Evolutionary conservation across 208 protist genomes (phyloP).

Genomic region (Borovskyia barvae): DNA sequence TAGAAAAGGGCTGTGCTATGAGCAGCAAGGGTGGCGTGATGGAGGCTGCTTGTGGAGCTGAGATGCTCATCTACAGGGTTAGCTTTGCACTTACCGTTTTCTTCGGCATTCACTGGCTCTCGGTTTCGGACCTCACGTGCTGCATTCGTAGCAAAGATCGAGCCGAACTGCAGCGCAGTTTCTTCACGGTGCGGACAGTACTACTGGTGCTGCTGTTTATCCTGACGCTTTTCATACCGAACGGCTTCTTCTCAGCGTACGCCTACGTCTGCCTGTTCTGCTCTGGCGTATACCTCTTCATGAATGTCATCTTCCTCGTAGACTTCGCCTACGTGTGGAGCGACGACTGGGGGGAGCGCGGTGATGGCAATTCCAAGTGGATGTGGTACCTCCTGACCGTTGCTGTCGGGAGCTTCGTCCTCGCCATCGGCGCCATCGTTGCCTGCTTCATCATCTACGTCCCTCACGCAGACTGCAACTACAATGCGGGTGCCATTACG

Average conservation of each 20-base stretch:
- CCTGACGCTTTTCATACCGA: conserved; percentile 81
- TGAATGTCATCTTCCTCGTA: conserved; percentile 93
- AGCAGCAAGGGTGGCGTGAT: conserved; percentile 12
- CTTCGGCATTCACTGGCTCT: conserved; percentile 81
- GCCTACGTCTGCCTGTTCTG: conserved; percentile 82
- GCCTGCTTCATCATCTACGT: conserved; percentile 79
- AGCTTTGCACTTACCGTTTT: conserved; percentile 81
- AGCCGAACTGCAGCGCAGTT: conserved; percentile 72
- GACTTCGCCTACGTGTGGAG: conserved; percentile 94
- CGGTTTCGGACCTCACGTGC: conserved; percentile 86
- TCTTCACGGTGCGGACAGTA: conserved; percentile 80
- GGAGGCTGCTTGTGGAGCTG: conserved; percentile 49
- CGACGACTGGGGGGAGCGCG: conserved; percentile 87
- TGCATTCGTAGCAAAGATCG: conserved; percentile 71
- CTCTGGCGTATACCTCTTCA: conserved; percentile 78
- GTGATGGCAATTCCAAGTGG: conserved; percentile 81
- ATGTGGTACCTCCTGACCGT: conserved; percentile 82
- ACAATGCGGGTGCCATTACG: conserved; percentile 83
- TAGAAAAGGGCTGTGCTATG: conserved; percentile 61
- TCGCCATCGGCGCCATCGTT: conserved; percentile 44
- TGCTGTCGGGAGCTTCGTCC: conserved; percentile 40
- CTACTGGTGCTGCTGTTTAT: conserved; percentile 65
- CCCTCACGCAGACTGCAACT: conserved; percentile 77
- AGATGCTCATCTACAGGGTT: conserved; percentile 85
- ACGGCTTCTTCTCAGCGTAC: conserved; percentile 81